Percentiles rank a stretch among this genome's conserved stretches.
These are phyloP conservation scores for Sporothrix globosa DNA, from an alignment of 2,329 filamentous ascomycete species.

Conservation along the genomic window DNA sequence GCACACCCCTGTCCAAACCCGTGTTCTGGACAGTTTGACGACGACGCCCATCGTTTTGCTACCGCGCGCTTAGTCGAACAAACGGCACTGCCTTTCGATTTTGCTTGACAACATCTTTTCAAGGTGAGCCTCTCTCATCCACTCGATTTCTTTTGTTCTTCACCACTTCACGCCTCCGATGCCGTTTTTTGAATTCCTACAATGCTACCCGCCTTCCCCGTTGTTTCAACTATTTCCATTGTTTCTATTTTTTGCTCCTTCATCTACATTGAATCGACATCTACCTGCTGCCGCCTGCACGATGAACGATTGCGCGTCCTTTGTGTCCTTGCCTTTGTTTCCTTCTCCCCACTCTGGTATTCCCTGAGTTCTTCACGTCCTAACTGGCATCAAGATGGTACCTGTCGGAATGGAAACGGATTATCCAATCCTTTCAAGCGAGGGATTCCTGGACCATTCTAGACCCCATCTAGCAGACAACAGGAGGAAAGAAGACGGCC, in stretches of 20 bases:
- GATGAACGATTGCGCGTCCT: slow-evolving; percentile 9
- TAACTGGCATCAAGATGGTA: not conserved
- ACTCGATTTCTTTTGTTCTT: slow-evolving; percentile 4
- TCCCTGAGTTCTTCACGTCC: not conserved
- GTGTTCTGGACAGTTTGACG: not conserved
- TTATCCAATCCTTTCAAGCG: slow-evolving; percentile 20
- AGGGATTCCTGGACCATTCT: not conserved
- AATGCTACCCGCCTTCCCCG: not conserved
- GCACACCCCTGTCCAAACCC: not conserved
- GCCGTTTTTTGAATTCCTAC: not conserved
- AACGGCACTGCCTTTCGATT: not conserved
- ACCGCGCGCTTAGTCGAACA: slow-evolving; percentile 34
- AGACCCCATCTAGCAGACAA: slow-evolving; percentile 4
- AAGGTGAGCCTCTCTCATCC: slow-evolving; percentile 31
- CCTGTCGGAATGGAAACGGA: slow-evolving; percentile 12
- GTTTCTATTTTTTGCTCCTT: slow-evolving; percentile 18
- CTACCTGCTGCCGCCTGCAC: not conserved
- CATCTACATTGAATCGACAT: slow-evolving; percentile 3
- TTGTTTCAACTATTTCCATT: slow-evolving; percentile 8
- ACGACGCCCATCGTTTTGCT: slow-evolving; percentile 14
- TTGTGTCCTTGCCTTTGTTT: slow-evolving; percentile 20
- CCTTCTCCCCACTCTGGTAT: not conserved
- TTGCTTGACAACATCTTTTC: not conserved
- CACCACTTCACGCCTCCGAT: not conserved
- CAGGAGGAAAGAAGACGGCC: not conserved